phyloP scores from a whole-genome alignment of 1,284 basidiomycete genomes.

The Malassezia brasiliensis region DNA sequence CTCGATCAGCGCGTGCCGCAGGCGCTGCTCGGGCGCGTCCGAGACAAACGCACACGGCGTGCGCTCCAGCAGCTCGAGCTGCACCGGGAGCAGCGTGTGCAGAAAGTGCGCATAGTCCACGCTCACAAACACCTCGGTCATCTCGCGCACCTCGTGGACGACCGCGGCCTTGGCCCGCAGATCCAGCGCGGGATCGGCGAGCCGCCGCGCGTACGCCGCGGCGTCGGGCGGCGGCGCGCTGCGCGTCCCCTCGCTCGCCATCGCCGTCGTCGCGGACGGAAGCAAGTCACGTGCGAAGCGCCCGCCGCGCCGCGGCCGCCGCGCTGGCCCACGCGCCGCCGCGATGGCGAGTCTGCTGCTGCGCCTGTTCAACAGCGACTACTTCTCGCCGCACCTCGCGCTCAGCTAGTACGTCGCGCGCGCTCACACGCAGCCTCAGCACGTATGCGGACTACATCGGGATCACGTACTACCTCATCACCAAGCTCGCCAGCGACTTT shows the following conservation, averaged over 20 bases:
- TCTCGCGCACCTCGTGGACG: slow-evolving; percentile 40
- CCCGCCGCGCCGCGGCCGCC: neutral
- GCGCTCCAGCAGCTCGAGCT: slow-evolving; percentile 67
- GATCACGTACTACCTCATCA: slow-evolving; percentile 45
- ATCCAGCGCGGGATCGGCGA: slow-evolving; percentile 18
- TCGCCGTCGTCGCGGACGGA: neutral
- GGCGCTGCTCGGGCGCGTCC: slow-evolving; percentile 64
- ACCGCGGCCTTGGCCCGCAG: slow-evolving; percentile 24
- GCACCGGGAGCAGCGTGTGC: slow-evolving; percentile 59
- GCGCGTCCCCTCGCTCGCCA: slow-evolving; percentile 9
- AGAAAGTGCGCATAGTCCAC: slow-evolving; percentile 62
- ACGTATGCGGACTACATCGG: slow-evolving; percentile 46
- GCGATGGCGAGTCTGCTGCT: slow-evolving; percentile 42
- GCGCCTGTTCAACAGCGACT: slow-evolving; percentile 45
- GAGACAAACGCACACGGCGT: slow-evolving; percentile 68
- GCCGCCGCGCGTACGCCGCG: slow-evolving; percentile 9
- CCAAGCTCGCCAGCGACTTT: slow-evolving; percentile 34
- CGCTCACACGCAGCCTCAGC: slow-evolving; percentile 15
- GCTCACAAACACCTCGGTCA: slow-evolving; percentile 36
- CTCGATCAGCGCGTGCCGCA: slow-evolving; percentile 54
- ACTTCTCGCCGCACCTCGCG: slow-evolving; percentile 46
- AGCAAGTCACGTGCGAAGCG: neutral
- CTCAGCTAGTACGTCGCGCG: slow-evolving; percentile 30
- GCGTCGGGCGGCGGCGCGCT: slow-evolving; percentile 14
- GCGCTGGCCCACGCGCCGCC: neutral